Percentiles rank a stretch among this genome's conserved stretches.
phyloP scores from a whole-genome alignment of 768 basidiomycete species.

The Lanmaoa rubissima region DNA sequence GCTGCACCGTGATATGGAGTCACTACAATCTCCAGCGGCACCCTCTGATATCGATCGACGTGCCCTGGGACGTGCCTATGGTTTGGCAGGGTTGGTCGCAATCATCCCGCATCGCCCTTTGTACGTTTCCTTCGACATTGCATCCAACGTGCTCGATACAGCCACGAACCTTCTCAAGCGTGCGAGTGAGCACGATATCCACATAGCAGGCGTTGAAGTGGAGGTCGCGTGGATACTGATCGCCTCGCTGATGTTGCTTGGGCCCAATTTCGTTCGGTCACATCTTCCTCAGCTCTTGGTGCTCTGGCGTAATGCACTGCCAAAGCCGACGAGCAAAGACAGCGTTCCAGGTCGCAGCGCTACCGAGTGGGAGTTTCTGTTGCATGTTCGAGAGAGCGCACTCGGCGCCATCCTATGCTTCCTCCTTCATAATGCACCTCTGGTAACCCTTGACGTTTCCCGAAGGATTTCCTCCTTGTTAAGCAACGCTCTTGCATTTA shows the following conservation, averaged over 20 bases:
- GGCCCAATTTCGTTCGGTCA: constrained; percentile 89
- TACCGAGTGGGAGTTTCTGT: constrained; percentile 86
- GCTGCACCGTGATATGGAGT: constrained; percentile 73
- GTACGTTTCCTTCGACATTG: constrained; percentile 93
- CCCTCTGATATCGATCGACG: constrained; percentile 69
- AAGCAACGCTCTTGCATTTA: constrained; percentile 86
- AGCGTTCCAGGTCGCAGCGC: constrained; percentile 58
- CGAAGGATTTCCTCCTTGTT: constrained; percentile 84
- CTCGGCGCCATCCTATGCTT: constrained; percentile 88
- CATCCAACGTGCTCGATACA: constrained; percentile 86
- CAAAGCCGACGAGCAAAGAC: constrained; percentile 93
- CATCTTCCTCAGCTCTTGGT: constrained; percentile 93
- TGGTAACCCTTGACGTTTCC: constrained; percentile 90
- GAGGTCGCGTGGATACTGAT: constrained; percentile 95
- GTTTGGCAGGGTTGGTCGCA: constrained; percentile 82
- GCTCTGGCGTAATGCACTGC: constrained; percentile 95
- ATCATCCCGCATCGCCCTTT: constrained; percentile 84
- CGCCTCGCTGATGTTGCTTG: constrained; percentile 86
- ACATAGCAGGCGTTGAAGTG: constrained; percentile 77
- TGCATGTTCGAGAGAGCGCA: constrained; percentile 88
- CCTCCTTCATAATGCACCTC: constrained; percentile 71
- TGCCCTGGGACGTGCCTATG: constrained; percentile 85
- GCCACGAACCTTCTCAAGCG: constrained; percentile 88
- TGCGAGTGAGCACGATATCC: constrained; percentile 87
- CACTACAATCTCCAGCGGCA: constrained; percentile 69